Conservation (phyloP, 2,329 filamentous ascomycete species). For the Clonostachys solani region DNA sequence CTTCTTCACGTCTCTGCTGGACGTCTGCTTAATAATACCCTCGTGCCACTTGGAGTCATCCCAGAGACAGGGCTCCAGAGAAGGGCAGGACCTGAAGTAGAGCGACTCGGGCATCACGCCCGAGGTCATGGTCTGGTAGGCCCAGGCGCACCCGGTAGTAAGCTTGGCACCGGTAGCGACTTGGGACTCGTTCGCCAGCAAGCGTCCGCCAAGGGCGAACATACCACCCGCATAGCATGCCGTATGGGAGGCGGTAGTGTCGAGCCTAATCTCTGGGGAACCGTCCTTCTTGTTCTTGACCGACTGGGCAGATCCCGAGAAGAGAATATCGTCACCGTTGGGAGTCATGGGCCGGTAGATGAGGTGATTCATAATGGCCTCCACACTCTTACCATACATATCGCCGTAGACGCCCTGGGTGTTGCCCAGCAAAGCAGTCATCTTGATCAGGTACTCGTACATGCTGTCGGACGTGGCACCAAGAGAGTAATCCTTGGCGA, state of each 20-base stretch:
- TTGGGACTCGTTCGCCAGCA: constrained; percentile 43
- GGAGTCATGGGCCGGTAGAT: constrained; percentile 68
- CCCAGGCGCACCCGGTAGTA: constrained; percentile 51
- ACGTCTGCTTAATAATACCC: constrained; percentile 19
- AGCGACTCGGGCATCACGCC: constrained; percentile 54
- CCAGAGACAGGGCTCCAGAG: constrained; percentile 19
- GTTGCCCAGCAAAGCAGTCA: constrained; percentile 62
- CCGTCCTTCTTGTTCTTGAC: constrained; percentile 30
- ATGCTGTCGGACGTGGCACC: constrained; percentile 50
- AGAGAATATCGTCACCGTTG: constrained; percentile 56
- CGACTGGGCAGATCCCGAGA: constrained; percentile 39
- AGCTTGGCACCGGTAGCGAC: constrained; percentile 41
- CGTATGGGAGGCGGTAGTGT: constrained; percentile 45
- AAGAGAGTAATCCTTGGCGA: constrained; percentile 37
- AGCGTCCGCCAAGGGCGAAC: constrained; percentile 56
- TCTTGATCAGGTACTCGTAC: constrained; percentile 59
- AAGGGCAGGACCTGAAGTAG: constrained; percentile 31
- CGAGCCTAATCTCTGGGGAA: constrained; percentile 37
- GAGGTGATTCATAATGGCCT: constrained; percentile 55
- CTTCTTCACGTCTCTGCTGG: constrained; percentile 11
- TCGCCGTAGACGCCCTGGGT: constrained; percentile 51
- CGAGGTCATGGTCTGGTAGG: constrained; percentile 44
- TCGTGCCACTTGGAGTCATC: constrained; percentile 18
- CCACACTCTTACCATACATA: constrained; percentile 60
- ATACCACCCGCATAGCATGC: constrained; percentile 64